A percentile compares a stretch with the other conserved stretches of the same genome.
These are phyloP conservation scores for Corymbia calophylla DNA, from an alignment of 441 rosid species.

Conservation along the genomic window DNA sequence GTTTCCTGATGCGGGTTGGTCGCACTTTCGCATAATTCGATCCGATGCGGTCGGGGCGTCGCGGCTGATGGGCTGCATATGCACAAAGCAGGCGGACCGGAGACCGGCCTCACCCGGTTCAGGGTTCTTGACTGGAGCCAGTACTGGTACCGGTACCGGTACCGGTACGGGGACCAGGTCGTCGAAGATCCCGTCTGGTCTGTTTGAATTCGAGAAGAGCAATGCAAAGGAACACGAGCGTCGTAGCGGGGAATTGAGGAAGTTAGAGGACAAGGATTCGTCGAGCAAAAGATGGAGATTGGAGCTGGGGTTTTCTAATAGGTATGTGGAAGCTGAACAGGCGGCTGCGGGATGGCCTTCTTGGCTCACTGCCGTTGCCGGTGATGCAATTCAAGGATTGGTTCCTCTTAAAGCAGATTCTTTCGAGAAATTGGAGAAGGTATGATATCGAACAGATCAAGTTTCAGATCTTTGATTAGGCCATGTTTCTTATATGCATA, in stretches of 20 bases:
- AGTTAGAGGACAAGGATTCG: constrained; percentile 22
- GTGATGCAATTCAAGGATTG: constrained; percentile 82
- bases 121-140: neutral
- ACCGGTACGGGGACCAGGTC: constrained; percentile 14
- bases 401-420: constrained; percentile 71
- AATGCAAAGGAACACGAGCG: neutral
- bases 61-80: constrained; percentile 70
- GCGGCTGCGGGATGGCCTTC: constrained; percentile 89
- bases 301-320: constrained; percentile 24
- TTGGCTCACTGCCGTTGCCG: constrained; percentile 73
- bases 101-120: constrained; percentile 33
- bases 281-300: constrained; percentile 28
- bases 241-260: constrained; percentile 8
- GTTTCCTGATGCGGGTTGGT: constrained; percentile 42
- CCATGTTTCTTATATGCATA: neutral
- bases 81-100: constrained; percentile 39
- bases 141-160: constrained; percentile 7
- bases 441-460: neutral
- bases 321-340: constrained; percentile 55
- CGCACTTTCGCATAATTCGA: constrained; percentile 3
- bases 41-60: constrained; percentile 11
- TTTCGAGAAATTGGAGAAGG: constrained; percentile 88
- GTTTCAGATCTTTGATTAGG: neutral
- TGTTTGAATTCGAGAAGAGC: constrained; percentile 14
- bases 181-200: constrained; percentile 25